Percentiles rank a stretch among this genome's conserved stretches.
Evolutionary conservation across 192 early-diverging fungal genomes (phyloP).

Genomic region (Geranomyces variabilis): DNA sequence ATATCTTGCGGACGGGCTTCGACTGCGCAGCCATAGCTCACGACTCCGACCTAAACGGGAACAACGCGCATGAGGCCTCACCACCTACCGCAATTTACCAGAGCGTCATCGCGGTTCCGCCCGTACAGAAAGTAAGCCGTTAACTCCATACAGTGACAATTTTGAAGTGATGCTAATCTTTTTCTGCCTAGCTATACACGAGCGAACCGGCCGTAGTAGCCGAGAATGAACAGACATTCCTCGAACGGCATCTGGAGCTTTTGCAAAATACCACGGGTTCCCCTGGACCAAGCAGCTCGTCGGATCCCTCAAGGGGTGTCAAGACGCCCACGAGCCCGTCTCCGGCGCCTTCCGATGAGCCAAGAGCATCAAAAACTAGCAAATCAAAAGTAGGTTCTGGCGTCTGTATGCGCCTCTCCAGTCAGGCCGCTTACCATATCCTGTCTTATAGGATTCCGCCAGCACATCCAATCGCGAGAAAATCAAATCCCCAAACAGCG

Average conservation of each 20-base stretch:
- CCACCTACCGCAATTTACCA: constrained; percentile 38
- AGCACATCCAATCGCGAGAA: neutral
- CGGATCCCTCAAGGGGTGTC: constrained; percentile 23
- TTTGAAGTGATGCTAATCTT: neutral
- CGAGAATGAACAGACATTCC: constrained; percentile 88
- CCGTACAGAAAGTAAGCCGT: constrained; percentile 27
- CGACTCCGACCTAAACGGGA: constrained; percentile 22
- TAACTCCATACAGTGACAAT: neutral
- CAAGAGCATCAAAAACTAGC: constrained; percentile 38
- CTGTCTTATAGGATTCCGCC: neutral
- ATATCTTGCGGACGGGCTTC: constrained; percentile 49
- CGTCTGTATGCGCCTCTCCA: too few species aligned
- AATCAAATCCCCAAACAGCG: neutral
- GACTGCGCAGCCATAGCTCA: constrained; percentile 49
- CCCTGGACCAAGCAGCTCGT: constrained; percentile 13
- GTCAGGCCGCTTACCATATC: too few species aligned
- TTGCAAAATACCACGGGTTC: constrained; percentile 47
- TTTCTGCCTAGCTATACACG: constrained; percentile 51
- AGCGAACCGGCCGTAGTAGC: constrained; percentile 69
- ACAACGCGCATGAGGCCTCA: constrained; percentile 5
- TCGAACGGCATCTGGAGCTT: constrained; percentile 75
- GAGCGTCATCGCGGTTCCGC: constrained; percentile 34
- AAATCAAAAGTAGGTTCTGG: constrained; percentile 37
- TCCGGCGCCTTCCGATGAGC: neutral
- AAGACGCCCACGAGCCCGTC: too few species aligned